Evolutionary conservation across 495 filamentous ascomycete genomes (phyloP).

Genomic region (Penicillium goetzii): DNA sequence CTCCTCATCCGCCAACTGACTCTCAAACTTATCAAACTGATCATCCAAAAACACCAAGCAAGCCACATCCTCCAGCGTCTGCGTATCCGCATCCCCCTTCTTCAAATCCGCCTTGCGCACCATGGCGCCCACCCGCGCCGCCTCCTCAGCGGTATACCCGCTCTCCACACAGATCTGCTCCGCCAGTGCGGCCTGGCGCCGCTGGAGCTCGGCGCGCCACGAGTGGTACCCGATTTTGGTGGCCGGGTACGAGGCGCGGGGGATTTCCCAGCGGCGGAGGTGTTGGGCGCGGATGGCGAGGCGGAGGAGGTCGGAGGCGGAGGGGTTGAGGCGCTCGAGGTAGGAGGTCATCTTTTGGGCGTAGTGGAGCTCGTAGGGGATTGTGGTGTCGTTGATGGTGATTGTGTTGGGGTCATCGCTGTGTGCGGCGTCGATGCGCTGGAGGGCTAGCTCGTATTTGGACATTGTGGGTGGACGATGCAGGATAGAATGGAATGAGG

Average conservation of each 20-base stretch:
- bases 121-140: constrained; percentile 59
- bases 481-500: background rate
- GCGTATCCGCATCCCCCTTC: constrained; percentile 63
- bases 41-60: constrained; percentile 86
- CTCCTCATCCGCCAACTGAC: constrained; percentile 63
- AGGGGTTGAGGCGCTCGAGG: constrained; percentile 57
- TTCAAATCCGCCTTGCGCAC: constrained; percentile 68
- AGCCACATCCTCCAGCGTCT: constrained; percentile 80
- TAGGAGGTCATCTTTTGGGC: constrained; percentile 75
- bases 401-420: constrained; percentile 63
- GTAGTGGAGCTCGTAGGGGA: constrained; percentile 79
- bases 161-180: constrained; percentile 55
- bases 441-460: constrained; percentile 53
- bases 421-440: constrained; percentile 74
- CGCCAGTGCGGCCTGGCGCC: constrained; percentile 67
- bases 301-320: constrained; percentile 64
- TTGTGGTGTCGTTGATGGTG: constrained; percentile 24
- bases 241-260: constrained; percentile 67
- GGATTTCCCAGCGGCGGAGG: constrained; percentile 80
- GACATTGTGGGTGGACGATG: constrained; percentile 25
- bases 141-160: constrained; percentile 53
- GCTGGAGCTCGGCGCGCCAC: constrained; percentile 74
- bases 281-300: constrained; percentile 83
- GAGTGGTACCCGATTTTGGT: constrained; percentile 72
- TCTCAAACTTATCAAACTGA: constrained; percentile 78